Conservation (phyloP, 164 flowering plant species). For the Tinospora cordifolia region DNA sequence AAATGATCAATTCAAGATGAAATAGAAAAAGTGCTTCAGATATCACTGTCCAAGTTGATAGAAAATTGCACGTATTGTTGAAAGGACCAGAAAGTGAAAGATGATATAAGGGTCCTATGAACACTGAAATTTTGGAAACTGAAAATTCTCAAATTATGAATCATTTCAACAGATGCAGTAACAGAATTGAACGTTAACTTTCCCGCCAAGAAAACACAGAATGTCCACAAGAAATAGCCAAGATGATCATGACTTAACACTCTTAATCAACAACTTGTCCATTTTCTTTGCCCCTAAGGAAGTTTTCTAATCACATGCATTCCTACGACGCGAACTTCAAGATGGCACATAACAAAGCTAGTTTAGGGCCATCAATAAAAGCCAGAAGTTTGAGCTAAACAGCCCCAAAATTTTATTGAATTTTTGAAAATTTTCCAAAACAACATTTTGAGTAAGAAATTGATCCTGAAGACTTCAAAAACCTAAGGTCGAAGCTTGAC, state of each 20-base stretch:
- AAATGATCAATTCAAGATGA: background rate
- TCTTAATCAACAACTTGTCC: too few relatives aligned
- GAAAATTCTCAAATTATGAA: background rate
- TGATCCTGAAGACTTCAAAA: too few relatives aligned
- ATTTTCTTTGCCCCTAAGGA: too few relatives aligned
- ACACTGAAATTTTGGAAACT: background rate
- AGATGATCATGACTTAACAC: background rate
- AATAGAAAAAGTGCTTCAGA: background rate
- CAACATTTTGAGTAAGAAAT: too few relatives aligned
- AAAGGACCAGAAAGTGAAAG: background rate
- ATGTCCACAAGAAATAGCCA: background rate
- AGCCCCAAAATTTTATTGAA: too few relatives aligned
- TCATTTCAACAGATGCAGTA: background rate
- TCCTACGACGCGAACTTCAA: background rate
- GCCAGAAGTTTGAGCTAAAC: too few relatives aligned
- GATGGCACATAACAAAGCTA: background rate
- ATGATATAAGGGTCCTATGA: constrained; percentile 1
- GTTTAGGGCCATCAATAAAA: too few relatives aligned
- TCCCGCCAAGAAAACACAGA: background rate
- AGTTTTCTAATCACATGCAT: too few relatives aligned
- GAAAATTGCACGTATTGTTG: background rate
- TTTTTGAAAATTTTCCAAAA: too few relatives aligned
- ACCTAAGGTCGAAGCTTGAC: too few relatives aligned
- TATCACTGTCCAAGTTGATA: background rate
- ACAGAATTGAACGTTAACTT: background rate